Base-by-base conservation (phyloP, 228 moss, liverwort and hornwort species). In the Sphagnum magellanicum region DNA sequence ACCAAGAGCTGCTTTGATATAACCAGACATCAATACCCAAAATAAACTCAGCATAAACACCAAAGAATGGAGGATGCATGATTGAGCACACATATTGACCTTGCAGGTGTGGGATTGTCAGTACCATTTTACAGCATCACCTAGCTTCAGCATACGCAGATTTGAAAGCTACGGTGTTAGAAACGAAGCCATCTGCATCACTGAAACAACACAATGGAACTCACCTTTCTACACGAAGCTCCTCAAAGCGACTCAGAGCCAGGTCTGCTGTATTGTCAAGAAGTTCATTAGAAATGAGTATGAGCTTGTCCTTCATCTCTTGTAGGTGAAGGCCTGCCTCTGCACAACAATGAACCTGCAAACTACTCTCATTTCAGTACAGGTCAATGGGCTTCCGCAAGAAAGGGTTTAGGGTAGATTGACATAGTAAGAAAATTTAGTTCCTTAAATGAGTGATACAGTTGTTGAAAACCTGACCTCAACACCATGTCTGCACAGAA, bases 301-400 rank as follows among this genome's bases (percentile, higher is more conserved):
- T 93, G 63, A 97, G 81, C 64, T 77, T 89, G 69, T 97, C 91
- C 80, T 97, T 97, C 79, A 91, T 76, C 75, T 97, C 93, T 74
- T 93, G 91, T 11, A 97, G 68, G 71, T 97, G 93, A 69, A 87
- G 76, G 65, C 67, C 70, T 57, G 87, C 97, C 67, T 90, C 88
- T 75, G 67, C 69, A 82, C 97, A 93, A 53, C 62, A 74, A 78
- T 84, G 81, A 68, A 90, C 78, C 97, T 97, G 90, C 81, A 78
- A 67, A 32, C 17, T 47, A 32, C 48, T 57, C 10, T 61, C 15
- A 16, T 61, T 61, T 61, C 61, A 7, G 16, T 32, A 69, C 46
- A 32, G 10, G 32, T 67, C 49, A 48, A 10, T 5, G 16, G 46
- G 5, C 4, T 6, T 32, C 6, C 4, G 4, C 63, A 17, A 4